Base-by-base conservation (phyloP, 352 stramenopile species). In the Phytophthora tentaculata region DNA sequence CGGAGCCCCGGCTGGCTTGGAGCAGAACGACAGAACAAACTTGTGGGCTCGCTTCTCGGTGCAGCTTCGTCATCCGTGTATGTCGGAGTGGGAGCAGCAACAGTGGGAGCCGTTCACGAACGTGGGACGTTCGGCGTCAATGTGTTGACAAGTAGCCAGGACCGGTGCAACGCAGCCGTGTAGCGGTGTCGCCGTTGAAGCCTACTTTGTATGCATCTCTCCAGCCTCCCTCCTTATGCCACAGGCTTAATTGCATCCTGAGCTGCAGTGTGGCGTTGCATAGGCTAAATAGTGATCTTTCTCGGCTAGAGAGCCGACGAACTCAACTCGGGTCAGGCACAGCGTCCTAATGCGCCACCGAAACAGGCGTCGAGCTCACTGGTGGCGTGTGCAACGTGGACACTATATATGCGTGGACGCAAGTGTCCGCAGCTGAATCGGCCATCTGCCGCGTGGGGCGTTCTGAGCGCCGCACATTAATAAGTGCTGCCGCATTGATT, bases 111-210 rank as follows among this genome's bases (percentile, higher is more conserved):
- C 32, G 32, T 14, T 39, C 32, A 14, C 24, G 35, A 52, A 19
- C 22, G 58, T 65, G 58, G 58, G 45, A 65, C 35, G 9, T 24
- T 65, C 57, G 57, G 57, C 47, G 57, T 50, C 57, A 64, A 62
- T 43, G 32, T 57, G 23, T 52, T 69, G 53, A 69, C 43, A 22
- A 63, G 52, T 69, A 63, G 61, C 51, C 51, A 67, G 51, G 51
- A 35, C 53, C 19, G n/a, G 23, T 20, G 32, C 17, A 22, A 23
- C 12, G 51, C 20, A 23, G 12, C 58, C 39, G 35, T 59, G 59
- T 39, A 59, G 51, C 52, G 8, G 17, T 22, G 41, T 29, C 7
- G n/a, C 4, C 16, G 28, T 56, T 56, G 60, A 50, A 17, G n/a
- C 50, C n/a, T n/a, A n/a, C n/a, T n/a, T n/a, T n/a, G 9, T 19